Conservation (phyloP, 805 yeast species). For the Alloascoidea africana region DNA sequence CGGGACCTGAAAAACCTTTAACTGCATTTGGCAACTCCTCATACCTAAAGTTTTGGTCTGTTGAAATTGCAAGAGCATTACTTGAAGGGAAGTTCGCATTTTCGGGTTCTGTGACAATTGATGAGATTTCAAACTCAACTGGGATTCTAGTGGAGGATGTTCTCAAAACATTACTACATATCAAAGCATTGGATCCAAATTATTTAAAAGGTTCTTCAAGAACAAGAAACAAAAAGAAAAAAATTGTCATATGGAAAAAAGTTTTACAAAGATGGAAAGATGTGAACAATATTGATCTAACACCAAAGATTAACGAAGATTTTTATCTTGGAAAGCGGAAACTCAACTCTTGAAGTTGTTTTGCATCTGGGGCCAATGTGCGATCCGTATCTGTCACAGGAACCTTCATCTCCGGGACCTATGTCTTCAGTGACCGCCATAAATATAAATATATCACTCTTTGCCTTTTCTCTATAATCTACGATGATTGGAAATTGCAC, state of each 20-base stretch:
- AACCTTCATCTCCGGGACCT: background rate
- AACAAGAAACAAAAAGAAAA: slow-evolving; percentile 11
- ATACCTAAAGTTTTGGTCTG: slow-evolving; percentile 67
- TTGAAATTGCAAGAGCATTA: slow-evolving; percentile 28
- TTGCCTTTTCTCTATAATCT: too few relatives aligned
- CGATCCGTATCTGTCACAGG: slow-evolving; percentile 1
- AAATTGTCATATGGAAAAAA: slow-evolving; percentile 11
- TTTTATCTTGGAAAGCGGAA: too few relatives aligned
- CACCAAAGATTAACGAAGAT: slow-evolving; percentile 9
- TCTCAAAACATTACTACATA: slow-evolving; percentile 32
- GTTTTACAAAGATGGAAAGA: slow-evolving; percentile 16
- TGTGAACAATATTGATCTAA: slow-evolving; percentile 10
- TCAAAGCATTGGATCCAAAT: background rate
- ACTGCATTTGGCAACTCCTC: slow-evolving; percentile 68
- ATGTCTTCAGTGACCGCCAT: slow-evolving; percentile 1
- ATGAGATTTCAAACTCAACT: slow-evolving; percentile 35
- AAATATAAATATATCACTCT: too few relatives aligned
- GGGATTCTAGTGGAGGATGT: slow-evolving; percentile 55
- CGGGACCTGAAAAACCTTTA: slow-evolving; percentile 90
- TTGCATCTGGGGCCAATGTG: too few relatives aligned
- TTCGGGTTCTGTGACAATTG: slow-evolving; percentile 23
- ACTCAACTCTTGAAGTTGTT: too few relatives aligned
- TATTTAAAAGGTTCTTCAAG: too few relatives aligned
- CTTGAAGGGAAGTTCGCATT: slow-evolving; percentile 23
- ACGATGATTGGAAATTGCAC: too few relatives aligned